These are phyloP conservation scores for Fusarium siculi DNA, from an alignment of 2,329 filamentous ascomycete species.

Conservation along the genomic window DNA sequence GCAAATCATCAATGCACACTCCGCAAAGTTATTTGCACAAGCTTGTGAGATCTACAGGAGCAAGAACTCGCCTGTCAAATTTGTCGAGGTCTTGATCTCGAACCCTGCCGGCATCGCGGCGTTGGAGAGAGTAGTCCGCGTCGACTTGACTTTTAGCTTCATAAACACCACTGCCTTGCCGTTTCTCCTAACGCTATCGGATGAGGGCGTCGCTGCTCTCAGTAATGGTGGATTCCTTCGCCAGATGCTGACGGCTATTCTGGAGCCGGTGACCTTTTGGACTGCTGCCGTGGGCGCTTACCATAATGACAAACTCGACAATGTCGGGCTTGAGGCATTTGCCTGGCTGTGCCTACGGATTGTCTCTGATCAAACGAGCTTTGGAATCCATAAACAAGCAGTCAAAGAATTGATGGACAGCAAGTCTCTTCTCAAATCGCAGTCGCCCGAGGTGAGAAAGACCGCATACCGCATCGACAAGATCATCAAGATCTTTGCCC, in stretches of 20 bases:
- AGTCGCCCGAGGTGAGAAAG: slow-evolving; percentile 38
- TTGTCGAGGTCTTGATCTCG: slow-evolving; percentile 44
- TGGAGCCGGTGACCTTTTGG: slow-evolving; percentile 67
- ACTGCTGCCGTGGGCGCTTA: slow-evolving; percentile 53
- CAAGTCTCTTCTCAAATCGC: slow-evolving; percentile 39
- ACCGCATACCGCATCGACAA: slow-evolving; percentile 54
- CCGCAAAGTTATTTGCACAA: slow-evolving; percentile 45
- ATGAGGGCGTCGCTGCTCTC: slow-evolving; percentile 26
- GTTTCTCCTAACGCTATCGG: slow-evolving; percentile 19
- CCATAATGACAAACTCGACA: slow-evolving; percentile 44
- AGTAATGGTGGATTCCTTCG: slow-evolving; percentile 37
- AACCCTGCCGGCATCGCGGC: slow-evolving; percentile 35
- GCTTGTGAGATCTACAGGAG: slow-evolving; percentile 26
- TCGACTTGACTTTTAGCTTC: slow-evolving; percentile 43
- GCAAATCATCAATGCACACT: slow-evolving; percentile 15
- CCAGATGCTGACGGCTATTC: slow-evolving; percentile 55
- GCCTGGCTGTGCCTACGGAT: slow-evolving; percentile 63
- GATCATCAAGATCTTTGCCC: slow-evolving; percentile 45
- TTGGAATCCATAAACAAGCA: background rate
- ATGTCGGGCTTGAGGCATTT: slow-evolving; percentile 51
- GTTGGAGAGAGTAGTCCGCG: slow-evolving; percentile 42
- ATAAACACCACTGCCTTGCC: slow-evolving; percentile 36
- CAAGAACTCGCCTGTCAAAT: slow-evolving; percentile 32
- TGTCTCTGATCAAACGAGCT: slow-evolving; percentile 33
- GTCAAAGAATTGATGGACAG: slow-evolving; percentile 43